phyloP scores from a whole-genome alignment of 192 early-diverging fungal species.

The Coemansia sp. region DNA sequence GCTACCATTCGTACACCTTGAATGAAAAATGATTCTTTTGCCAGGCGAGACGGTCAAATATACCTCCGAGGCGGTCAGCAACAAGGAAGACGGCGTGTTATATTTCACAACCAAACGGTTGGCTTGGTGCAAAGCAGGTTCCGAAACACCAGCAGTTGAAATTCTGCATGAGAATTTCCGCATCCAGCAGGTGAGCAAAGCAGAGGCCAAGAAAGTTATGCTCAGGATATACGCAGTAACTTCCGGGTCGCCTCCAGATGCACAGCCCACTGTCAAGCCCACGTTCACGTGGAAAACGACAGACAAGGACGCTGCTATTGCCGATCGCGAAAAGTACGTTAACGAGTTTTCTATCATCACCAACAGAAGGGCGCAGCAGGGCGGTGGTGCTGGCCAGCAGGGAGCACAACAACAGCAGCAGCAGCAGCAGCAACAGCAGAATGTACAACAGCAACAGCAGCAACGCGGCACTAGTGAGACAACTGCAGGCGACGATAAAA shows the following conservation, averaged over 20 bases:
- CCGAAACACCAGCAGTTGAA: slow-evolving; percentile 47
- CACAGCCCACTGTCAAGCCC: slow-evolving; percentile 49
- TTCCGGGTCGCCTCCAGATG: slow-evolving; percentile 30
- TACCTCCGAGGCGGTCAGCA: slow-evolving; percentile 29
- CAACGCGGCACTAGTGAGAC: slow-evolving; percentile 10
- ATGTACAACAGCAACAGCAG: too few species aligned
- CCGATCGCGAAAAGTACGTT: slow-evolving; percentile 50
- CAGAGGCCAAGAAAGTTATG: slow-evolving; percentile 55
- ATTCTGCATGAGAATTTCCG: slow-evolving; percentile 48
- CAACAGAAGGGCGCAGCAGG: slow-evolving; percentile 3
- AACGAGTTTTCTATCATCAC: slow-evolving; percentile 34
- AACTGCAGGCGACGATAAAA: slow-evolving; percentile 10
- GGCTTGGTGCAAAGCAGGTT: slow-evolving; percentile 57
- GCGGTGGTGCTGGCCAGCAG: neutral
- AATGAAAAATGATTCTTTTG: slow-evolving; percentile 24
- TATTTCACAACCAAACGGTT: slow-evolving; percentile 59
- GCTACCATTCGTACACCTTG: too few species aligned
- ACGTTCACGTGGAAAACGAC: slow-evolving; percentile 46
- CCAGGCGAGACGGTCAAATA: slow-evolving; percentile 34
- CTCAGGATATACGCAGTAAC: slow-evolving; percentile 51
- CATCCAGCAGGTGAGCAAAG: slow-evolving; percentile 50
- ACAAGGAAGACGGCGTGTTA: slow-evolving; percentile 49
- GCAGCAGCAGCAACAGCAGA: neutral
- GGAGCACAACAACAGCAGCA: neutral
- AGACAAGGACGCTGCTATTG: slow-evolving; percentile 54